These are phyloP conservation scores for Macrophomina phaseolina DNA, from an alignment of 2,329 filamentous ascomycete genomes.

Conservation along the genomic window DNA sequence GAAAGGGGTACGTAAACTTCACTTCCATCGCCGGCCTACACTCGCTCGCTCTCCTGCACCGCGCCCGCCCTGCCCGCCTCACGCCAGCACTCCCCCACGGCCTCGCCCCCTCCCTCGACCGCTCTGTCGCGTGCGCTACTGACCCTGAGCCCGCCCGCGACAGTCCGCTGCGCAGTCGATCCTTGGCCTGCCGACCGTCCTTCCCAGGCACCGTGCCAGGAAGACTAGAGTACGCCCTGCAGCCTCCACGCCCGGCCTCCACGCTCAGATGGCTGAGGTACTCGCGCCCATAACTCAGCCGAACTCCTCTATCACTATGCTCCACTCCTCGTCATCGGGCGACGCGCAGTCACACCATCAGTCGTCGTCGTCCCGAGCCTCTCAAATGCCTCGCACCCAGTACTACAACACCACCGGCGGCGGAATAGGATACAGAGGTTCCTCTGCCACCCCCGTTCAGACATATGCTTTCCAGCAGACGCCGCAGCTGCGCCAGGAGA, in stretches of 20 bases:
- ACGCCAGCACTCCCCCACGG: slow-evolving; percentile 27
- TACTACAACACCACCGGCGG: slow-evolving; percentile 50
- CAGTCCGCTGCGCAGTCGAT: slow-evolving; percentile 23
- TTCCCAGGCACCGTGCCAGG: slow-evolving; percentile 30
- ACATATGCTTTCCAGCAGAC: slow-evolving; percentile 58
- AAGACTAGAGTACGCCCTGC: slow-evolving; percentile 30
- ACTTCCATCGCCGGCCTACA: slow-evolving; percentile 29
- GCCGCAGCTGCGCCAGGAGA: slow-evolving; percentile 63
- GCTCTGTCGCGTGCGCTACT: slow-evolving; percentile 23
- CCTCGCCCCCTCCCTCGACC: slow-evolving; percentile 28
- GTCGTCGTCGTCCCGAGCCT: slow-evolving; percentile 42
- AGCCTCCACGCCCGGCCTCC: slow-evolving; percentile 16
- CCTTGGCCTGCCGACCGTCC: slow-evolving; percentile 33
- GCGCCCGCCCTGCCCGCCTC: slow-evolving; percentile 26
- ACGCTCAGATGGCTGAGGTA: slow-evolving; percentile 50
- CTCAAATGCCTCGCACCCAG: slow-evolving; percentile 49
- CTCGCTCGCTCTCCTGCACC: slow-evolving; percentile 34
- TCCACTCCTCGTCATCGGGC: slow-evolving; percentile 55
- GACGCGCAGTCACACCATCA: slow-evolving; percentile 49
- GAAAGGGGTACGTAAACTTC: slow-evolving; percentile 38
- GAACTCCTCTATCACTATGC: slow-evolving; percentile 56
- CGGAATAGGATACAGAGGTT: slow-evolving; percentile 49
- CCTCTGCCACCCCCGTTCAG: slow-evolving; percentile 52
- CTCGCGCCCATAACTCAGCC: slow-evolving; percentile 55
- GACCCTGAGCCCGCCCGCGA: background rate